phyloP scores from a whole-genome alignment of 1,284 basidiomycete species.

The Psilocybe mexicana region DNA sequence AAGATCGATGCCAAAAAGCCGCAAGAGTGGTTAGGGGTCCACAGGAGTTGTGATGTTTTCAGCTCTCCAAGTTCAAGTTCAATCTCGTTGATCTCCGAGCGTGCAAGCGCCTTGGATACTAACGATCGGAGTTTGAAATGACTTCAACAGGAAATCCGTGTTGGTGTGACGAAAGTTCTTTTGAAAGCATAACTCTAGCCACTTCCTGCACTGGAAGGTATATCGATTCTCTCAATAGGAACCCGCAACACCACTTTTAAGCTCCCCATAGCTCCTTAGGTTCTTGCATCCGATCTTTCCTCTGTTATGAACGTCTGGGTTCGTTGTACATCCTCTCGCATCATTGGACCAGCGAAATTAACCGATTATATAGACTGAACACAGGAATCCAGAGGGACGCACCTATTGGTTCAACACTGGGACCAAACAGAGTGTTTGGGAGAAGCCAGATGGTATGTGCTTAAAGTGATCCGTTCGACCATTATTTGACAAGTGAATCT shows the following conservation, averaged over 20 bases:
- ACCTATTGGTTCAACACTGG: conserved; percentile 87
- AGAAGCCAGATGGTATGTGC: conserved; percentile 77
- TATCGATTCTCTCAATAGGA: neutral
- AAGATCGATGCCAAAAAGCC: too few relatives aligned
- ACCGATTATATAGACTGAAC: conserved; percentile 57
- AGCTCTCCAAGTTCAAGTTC: too few relatives aligned
- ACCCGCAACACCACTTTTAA: neutral
- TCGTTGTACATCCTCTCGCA: conserved; percentile 11
- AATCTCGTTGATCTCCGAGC: neutral
- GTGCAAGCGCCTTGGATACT: neutral
- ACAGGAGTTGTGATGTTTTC: too few relatives aligned
- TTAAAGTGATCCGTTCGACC: conserved; percentile 3
- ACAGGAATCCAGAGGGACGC: conserved; percentile 80
- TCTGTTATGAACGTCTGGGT: conserved; percentile 32
- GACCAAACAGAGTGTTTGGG: conserved; percentile 82
- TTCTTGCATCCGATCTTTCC: neutral
- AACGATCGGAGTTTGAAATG: conserved; percentile 16
- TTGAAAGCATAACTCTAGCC: neutral
- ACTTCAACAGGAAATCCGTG: neutral
- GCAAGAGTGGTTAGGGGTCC: too few relatives aligned
- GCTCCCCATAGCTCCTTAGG: neutral
- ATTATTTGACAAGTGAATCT: conserved; percentile 15
- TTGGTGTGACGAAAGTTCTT: neutral
- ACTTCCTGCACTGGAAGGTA: neutral
- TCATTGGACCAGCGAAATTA: neutral